Base-by-base conservation (phyloP, 805 yeast genomes). In the Starmera quercuum region DNA sequence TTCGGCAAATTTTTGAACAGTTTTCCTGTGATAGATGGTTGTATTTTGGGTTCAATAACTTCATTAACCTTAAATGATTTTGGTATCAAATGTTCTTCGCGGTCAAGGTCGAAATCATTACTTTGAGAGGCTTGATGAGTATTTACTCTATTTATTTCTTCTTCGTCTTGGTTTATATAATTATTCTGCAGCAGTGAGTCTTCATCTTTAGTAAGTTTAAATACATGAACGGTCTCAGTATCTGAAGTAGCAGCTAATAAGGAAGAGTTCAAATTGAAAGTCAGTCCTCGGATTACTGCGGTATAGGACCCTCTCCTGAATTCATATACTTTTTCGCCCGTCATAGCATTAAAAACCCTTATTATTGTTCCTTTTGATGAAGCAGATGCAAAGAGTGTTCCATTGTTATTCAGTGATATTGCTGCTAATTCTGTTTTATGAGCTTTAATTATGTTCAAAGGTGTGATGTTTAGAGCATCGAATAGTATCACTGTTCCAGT, bases 301-400 rank as follows among this genome's bases (percentile, higher is more conserved):
- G 73, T 66, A 39, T 78, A 76, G 12, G 90, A 76, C 1, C 95
- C 95, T 45, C 95, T 63, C 42, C 95, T 67, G 55, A 83, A 84
- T 54, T 86, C 90, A 38, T 67, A 73, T 13, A 83, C 54, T 44
- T 73, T 74, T 17, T 59, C 61, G 0, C 82, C 79, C 2, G 43
- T 38, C 2, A 68, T 65, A 0, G 84, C 77, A 23, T 79, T 64
- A 49, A 88, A 92, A 3, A 92, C 80, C 29, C 97, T 63, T 3
- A 90, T 75, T 16, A 92, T 76, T 0, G 97, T 92, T 2, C 98
- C 98, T 50, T 85, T 84, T 23, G 71, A 75, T 1, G 95, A 84
- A 6, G 96, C 86, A 0, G 97, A 84, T 1, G 97, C 96, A 29
- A 90, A 65, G 42, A 84, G 61, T 2, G 74, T 65, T 1, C 97